phyloP scores from a whole-genome alignment of 2,329 filamentous ascomycete genomes.

The Alternaria sp. region DNA sequence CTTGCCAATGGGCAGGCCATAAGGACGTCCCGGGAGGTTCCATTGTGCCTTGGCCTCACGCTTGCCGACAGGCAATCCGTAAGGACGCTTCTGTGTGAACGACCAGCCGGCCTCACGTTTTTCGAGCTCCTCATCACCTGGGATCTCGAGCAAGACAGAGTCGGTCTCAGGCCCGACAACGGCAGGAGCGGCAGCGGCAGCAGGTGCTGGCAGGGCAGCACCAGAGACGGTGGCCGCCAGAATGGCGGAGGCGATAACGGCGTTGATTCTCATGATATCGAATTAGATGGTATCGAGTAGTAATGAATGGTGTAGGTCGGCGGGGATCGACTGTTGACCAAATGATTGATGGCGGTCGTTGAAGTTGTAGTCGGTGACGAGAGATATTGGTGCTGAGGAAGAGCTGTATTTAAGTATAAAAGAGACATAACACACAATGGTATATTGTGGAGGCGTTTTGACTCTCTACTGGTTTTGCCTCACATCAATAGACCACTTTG shows the following conservation, averaged over 20 bases:
- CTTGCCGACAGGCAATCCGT: conserved; percentile 35
- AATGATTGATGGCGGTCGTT: conserved; percentile 16
- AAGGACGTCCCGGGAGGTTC: conserved; percentile 3
- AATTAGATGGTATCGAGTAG: conserved; percentile 24
- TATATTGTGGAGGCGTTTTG: not conserved
- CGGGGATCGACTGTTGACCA: conserved; percentile 18
- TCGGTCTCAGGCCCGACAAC: conserved; percentile 2
- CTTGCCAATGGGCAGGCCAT: conserved; percentile 5
- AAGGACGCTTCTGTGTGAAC: conserved; percentile 9
- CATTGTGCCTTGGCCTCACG: conserved; percentile 41
- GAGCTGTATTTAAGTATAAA: conserved; percentile 22
- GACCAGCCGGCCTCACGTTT: conserved; percentile 48
- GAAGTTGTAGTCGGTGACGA: conserved; percentile 24
- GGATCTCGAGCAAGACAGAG: no score
- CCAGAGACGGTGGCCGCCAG: conserved; percentile 54
- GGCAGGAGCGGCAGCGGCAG: conserved; percentile 14
- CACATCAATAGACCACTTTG: conserved; percentile 31
- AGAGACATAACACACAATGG: conserved; percentile 14
- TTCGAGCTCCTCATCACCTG: no score
- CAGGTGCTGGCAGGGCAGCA: conserved; percentile 51
- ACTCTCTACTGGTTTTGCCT: conserved; percentile 16
- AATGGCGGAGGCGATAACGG: conserved; percentile 53
- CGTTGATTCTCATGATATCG: conserved; percentile 60
- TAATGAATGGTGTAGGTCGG: conserved; percentile 27
- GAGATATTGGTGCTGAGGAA: conserved; percentile 10